Percentiles rank a stretch among this genome's conserved stretches.
Conservation (phyloP, 2,329 filamentous ascomycete genomes). For the Fonsecaea pedrosoi region DNA sequence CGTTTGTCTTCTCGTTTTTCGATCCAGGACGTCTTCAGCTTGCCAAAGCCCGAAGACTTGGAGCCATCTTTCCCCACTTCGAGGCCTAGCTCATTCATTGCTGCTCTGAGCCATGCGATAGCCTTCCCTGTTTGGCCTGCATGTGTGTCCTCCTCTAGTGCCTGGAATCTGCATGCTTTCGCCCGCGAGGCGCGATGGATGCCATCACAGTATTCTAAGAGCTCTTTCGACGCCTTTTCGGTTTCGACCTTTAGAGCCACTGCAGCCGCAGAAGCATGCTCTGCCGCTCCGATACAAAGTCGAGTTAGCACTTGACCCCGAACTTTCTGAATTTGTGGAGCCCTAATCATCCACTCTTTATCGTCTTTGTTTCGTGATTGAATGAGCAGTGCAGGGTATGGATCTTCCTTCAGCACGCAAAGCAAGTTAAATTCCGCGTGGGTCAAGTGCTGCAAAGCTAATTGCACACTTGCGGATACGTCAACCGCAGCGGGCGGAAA, state of each 20-base stretch:
- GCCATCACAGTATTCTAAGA: constrained; percentile 77
- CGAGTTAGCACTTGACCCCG: constrained; percentile 86
- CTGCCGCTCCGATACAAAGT: constrained; percentile 83
- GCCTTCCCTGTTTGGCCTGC: constrained; percentile 77
- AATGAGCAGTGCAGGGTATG: constrained; percentile 81
- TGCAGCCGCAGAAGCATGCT: constrained; percentile 79
- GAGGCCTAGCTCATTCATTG: constrained; percentile 61
- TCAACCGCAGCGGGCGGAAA: constrained; percentile 48
- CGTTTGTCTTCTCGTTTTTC: constrained; percentile 63
- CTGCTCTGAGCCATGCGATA: constrained; percentile 85
- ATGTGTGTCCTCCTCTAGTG: constrained; percentile 82
- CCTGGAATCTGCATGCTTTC: constrained; percentile 88
- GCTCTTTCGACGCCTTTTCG: constrained; percentile 66
- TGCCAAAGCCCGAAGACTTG: constrained; percentile 37
- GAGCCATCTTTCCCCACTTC: constrained; percentile 40
- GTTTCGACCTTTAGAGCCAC: constrained; percentile 55
- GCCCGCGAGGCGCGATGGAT: constrained; percentile 76
- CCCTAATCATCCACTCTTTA: constrained; percentile 95
- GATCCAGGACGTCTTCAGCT: constrained; percentile 37
- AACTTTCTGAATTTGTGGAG: constrained; percentile 85
- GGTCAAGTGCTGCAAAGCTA: constrained; percentile 62
- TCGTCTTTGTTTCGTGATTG: constrained; percentile 82
- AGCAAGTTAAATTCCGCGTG: constrained; percentile 88
- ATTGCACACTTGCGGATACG: constrained; percentile 53
- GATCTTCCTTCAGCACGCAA: constrained; percentile 91